A percentile compares a stretch with the other conserved stretches of the same genome.
phyloP scores from a whole-genome alignment of 2,329 filamentous ascomycete genomes.

The Torrubiella hemipterigena region DNA sequence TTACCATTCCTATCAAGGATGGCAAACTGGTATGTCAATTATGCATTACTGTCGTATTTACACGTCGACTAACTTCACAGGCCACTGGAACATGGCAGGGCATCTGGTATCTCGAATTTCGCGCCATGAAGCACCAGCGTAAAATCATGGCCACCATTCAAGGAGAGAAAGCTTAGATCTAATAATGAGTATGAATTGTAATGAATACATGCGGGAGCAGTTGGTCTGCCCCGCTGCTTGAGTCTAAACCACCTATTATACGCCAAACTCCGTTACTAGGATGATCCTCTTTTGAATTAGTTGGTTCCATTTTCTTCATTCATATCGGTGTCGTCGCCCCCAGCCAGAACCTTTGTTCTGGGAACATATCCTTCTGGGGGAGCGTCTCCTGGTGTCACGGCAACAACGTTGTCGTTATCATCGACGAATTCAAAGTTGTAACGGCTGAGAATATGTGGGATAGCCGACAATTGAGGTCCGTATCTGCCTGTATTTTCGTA shows the following conservation, averaged over 20 bases:
- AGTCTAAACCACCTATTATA: conserved; percentile 7
- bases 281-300: conserved; percentile 14
- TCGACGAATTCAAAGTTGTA: conserved; percentile 99
- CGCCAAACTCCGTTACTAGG: conserved; percentile 25
- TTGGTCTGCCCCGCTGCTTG: neutral
- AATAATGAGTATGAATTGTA: neutral
- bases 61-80: conserved; percentile 20
- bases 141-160: conserved; percentile 89
- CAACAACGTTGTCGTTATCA: conserved; percentile 78
- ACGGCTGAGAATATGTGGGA: conserved; percentile 83
- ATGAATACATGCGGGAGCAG: neutral
- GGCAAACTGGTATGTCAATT: conserved; percentile 51
- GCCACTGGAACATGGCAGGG: conserved; percentile 67
- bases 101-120: conserved; percentile 92
- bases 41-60: neutral
- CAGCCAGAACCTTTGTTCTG: conserved; percentile 53
- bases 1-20: conserved; percentile 83
- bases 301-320: conserved; percentile 32
- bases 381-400: conserved; percentile 65
- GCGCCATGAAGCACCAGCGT: conserved; percentile 61
- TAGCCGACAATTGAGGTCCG: conserved; percentile 89
- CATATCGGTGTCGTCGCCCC: conserved; percentile 51
- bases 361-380: conserved; percentile 45
- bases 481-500: conserved; percentile 96
- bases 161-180: conserved; percentile 52